Evolutionary conservation across 495 filamentous ascomycete genomes (phyloP), one percentile per base, ranked within the genome.

Genomic region (Talaromyces borbonicus): DNA sequence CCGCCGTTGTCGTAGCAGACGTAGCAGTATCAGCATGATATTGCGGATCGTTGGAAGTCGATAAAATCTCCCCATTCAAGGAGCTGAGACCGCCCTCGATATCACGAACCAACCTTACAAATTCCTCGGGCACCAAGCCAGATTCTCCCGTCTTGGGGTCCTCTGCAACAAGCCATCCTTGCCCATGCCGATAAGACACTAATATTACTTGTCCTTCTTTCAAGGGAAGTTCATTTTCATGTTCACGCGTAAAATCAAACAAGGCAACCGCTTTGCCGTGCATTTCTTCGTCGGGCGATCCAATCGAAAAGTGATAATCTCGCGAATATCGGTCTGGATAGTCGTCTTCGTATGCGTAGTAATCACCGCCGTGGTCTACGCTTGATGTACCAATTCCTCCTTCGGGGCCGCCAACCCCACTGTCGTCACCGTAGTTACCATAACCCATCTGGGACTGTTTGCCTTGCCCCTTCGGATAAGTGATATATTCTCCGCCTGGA

Each of bases 81-180:
- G 67, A 71, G 31, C 58, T 69, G 60, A 69, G 67, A 4, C 73
- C 79, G 23, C 77, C 87, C 59, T 92, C 85, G 44, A 97, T 92
- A 55, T 97, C 90, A 20, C 89, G 81, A 48, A 97, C 72, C 19
- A 98, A 74, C 6, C 92, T 82, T 43, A 98, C 92, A 59, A 97
- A 98, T 63, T 94, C 88, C 62, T 98, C 92, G 6, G 92, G 92
- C 1, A 98, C 92, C 32, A 98, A 72, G 2, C 92, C 92, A 49
- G 84, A 78, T 59, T 86, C 83, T 3, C 82, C 87, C 2, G 88
- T 95, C 58, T 81, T 85, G n/a, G 92, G 92, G 55, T 98, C 93
- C 64, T 93, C 83, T 3, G 93, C 92, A 19, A 98, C 92, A 30
- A 98, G 72, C 92, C 92, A 98, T 32, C 92, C 92, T 64, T 95